Evolutionary conservation across 345 rosid species (phyloP).

Genomic region (Triadica sebifera): DNA sequence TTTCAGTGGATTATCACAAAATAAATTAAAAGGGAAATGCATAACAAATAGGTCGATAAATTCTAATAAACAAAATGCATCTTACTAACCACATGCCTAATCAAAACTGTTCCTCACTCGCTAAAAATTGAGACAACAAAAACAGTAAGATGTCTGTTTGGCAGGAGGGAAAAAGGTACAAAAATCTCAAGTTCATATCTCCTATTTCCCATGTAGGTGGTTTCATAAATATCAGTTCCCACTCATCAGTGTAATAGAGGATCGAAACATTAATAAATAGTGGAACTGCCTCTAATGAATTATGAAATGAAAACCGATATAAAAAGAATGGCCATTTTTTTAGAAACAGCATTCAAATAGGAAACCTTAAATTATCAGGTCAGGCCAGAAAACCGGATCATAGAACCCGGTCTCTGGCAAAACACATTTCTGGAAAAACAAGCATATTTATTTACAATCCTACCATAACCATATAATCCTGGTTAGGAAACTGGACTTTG

Average conservation of each 20-base stretch:
- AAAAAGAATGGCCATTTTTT: background rate
- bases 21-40: background rate
- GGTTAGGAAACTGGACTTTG: background rate
- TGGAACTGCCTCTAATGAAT: background rate
- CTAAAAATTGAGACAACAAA: background rate
- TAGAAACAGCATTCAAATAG: background rate
- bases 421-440: background rate
- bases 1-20: background rate
- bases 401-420: background rate
- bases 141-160: background rate
- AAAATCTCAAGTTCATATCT: background rate
- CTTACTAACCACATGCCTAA: background rate
- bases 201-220: background rate
- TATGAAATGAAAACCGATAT: background rate
- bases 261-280: background rate
- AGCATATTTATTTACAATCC: background rate
- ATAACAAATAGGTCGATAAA: background rate
- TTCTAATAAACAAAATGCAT: background rate
- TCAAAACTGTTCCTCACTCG: background rate
- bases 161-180: background rate
- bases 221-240: conserved; percentile 1
- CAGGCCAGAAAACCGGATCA: conserved; percentile 7
- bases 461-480: background rate
- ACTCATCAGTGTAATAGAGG: background rate
- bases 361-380: background rate